These are phyloP conservation scores for Pezicula radicicola DNA, from an alignment of 2,329 filamentous ascomycete species.

Conservation along the genomic window DNA sequence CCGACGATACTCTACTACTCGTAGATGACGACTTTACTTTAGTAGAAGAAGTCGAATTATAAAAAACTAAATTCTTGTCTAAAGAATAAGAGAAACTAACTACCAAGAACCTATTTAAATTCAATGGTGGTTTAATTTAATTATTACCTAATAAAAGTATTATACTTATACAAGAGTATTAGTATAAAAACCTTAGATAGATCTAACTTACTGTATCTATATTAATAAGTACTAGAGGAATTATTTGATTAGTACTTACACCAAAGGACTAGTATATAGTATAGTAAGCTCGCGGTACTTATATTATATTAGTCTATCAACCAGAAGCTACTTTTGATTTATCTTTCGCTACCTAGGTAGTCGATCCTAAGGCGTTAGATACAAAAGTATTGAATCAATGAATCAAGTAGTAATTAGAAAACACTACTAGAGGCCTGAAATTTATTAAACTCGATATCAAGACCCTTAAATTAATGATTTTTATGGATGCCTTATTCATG, in stretches of 20 bases:
- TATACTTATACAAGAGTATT: too few species aligned
- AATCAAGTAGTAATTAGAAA: too few species aligned
- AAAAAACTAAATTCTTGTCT: background rate
- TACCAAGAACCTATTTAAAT: background rate
- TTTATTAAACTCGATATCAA: background rate
- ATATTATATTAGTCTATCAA: too few species aligned
- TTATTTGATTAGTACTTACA: too few species aligned
- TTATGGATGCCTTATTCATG: background rate
- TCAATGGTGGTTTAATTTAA: background rate
- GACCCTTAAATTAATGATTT: background rate
- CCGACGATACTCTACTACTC: background rate
- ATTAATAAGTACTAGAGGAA: too few species aligned
- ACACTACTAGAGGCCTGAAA: background rate
- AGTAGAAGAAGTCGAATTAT: background rate
- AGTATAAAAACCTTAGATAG: too few species aligned
- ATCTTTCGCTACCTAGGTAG: background rate
- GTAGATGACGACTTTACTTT: background rate
- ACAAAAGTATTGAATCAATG: background rate
- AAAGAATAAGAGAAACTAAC: constrained; percentile 1
- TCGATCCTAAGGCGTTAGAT: background rate
- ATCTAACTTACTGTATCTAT: too few species aligned
- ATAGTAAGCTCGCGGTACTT: too few species aligned
- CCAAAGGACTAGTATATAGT: too few species aligned
- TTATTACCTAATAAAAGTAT: too few species aligned
- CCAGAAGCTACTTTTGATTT: too few species aligned